These are phyloP conservation scores for Lactarius vividus DNA, from an alignment of 768 basidiomycete genomes.

Conservation along the genomic window DNA sequence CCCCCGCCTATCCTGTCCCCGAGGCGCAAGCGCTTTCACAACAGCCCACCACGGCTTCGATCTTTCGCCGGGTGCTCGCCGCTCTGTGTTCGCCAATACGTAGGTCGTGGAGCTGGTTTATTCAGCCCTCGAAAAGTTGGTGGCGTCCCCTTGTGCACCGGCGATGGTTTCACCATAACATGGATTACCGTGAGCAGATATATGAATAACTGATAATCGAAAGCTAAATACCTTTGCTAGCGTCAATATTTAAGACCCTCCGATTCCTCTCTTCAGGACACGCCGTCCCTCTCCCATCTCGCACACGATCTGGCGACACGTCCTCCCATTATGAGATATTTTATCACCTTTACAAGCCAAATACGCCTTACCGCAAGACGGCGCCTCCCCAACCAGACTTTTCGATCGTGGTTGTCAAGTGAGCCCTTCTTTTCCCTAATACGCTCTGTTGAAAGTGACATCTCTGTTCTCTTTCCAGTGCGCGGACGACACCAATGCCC, in stretches of 20 bases:
- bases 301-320: constrained; percentile 25
- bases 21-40: constrained; percentile 34
- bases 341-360: constrained; percentile 90
- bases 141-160: constrained; percentile 60
- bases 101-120: constrained; percentile 32
- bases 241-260: constrained; percentile 61
- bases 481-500: constrained; percentile 79
- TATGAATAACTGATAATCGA: not conserved
- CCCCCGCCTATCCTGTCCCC: constrained; percentile 50
- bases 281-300: constrained; percentile 43
- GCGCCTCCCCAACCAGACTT: constrained; percentile 81
- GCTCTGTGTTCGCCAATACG: constrained; percentile 35
- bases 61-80: constrained; percentile 38
- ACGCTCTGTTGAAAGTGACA: not conserved
- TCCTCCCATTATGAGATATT: constrained; percentile 75
- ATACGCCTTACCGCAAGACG: constrained; percentile 77
- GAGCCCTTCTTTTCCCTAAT: constrained; percentile 31
- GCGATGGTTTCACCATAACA: constrained; percentile 47
- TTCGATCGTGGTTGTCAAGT: constrained; percentile 85
- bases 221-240: constrained; percentile 39
- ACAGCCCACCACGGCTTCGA: constrained; percentile 29
- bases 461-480: constrained; percentile 45
- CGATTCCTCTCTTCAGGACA: constrained; percentile 74
- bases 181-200: constrained; percentile 49
- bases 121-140: constrained; percentile 49